Evolutionary conservation across 1,139 yeast genomes (phyloP).

Genomic region (Hyphopichia buzzinii): DNA sequence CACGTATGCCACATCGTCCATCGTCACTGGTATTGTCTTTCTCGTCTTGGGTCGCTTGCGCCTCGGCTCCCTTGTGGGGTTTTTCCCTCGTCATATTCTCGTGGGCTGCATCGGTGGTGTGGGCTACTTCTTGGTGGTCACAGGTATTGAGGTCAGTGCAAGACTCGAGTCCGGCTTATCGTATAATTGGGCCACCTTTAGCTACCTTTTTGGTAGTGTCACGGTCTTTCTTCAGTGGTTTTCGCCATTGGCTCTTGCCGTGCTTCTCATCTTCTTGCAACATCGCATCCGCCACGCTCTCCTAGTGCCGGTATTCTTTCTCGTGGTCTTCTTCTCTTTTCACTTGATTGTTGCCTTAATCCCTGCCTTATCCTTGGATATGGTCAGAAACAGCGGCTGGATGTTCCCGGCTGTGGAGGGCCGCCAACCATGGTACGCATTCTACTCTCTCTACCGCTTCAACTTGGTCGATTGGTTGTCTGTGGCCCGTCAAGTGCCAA

Average conservation of each 20-base stretch:
- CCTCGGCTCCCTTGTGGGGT: slow-evolving; percentile 85
- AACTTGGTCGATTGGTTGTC: slow-evolving; percentile 70
- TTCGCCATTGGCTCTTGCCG: slow-evolving; percentile 65
- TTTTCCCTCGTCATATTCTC: slow-evolving; percentile 91
- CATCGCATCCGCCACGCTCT: slow-evolving; percentile 67
- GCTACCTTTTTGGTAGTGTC: slow-evolving; percentile 37
- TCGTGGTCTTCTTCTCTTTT: slow-evolving; percentile 63
- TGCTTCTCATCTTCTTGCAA: slow-evolving; percentile 60
- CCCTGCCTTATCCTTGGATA: slow-evolving; percentile 62
- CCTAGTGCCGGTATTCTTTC: slow-evolving; percentile 79
- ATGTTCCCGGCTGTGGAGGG: slow-evolving; percentile 68
- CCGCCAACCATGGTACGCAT: slow-evolving; percentile 83
- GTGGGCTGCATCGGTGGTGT: slow-evolving; percentile 99
- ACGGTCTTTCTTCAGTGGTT: slow-evolving; percentile 65
- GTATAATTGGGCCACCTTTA: slow-evolving; percentile 58
- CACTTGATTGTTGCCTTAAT: slow-evolving; percentile 64
- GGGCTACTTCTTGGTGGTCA: slow-evolving; percentile 84
- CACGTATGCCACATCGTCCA: slow-evolving; percentile 77
- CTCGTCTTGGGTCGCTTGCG: slow-evolving; percentile 71
- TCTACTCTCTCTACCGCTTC: slow-evolving; percentile 73
- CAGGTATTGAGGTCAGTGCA: slow-evolving; percentile 89
- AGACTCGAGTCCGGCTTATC: slow-evolving; percentile 71
- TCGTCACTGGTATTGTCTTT: slow-evolving; percentile 84
- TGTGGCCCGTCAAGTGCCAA: slow-evolving; percentile 70
- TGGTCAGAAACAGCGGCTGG: slow-evolving; percentile 78